phyloP scores from a whole-genome alignment of 148 eudicot genomes.

The Limonium bicolor region DNA sequence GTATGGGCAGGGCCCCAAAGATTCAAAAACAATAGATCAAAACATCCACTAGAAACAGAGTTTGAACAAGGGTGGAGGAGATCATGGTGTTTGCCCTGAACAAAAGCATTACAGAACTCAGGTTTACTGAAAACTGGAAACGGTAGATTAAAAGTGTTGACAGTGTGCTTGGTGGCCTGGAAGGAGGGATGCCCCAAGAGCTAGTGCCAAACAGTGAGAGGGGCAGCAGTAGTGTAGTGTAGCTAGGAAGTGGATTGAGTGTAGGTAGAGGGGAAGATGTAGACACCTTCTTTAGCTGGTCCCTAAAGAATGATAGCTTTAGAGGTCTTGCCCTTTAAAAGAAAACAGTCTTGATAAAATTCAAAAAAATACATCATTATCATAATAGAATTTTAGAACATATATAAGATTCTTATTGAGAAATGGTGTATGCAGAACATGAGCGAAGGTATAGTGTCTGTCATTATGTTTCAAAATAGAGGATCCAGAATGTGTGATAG shows the following conservation, averaged over 20 bases:
- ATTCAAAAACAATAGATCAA: neutral
- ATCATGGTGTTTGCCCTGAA: neutral
- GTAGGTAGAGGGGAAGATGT: neutral
- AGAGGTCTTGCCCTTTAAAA: neutral
- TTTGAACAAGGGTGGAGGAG: neutral
- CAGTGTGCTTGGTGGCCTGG: neutral
- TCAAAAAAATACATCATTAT: neutral
- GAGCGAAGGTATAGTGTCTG: neutral
- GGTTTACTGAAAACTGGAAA: neutral
- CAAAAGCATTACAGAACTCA: no score
- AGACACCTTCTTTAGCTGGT: neutral
- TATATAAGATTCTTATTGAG: neutral
- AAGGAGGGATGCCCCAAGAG: neutral
- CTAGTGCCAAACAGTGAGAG: neutral
- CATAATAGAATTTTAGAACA: neutral
- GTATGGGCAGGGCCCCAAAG: constrained; percentile 4
- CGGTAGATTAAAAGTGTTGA: neutral
- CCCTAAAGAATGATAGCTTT: neutral
- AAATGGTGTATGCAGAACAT: neutral
- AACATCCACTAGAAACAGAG: neutral
- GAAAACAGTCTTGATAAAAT: neutral
- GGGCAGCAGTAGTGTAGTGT: neutral
- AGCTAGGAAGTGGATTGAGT: no score
- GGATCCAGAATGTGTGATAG: neutral
- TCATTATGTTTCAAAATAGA: neutral